These are phyloP conservation scores for Pseudogymnoascus sp. DNA, from an alignment of 2,329 filamentous ascomycete genomes.

Conservation along the genomic window DNA sequence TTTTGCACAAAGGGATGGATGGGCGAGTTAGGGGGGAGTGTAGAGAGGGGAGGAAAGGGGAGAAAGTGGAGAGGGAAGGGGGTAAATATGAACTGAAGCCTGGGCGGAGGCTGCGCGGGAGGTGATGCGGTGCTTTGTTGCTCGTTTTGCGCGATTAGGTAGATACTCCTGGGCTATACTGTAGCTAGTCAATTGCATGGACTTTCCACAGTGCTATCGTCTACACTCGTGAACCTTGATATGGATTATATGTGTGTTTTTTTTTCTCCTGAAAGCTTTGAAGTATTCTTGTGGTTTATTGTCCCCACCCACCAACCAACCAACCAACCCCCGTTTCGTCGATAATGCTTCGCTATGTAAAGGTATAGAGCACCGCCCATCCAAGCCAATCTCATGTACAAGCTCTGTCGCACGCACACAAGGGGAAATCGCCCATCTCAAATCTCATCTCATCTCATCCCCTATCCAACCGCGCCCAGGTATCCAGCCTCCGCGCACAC, in stretches of 20 bases:
- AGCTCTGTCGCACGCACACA: not conserved
- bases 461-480: not conserved
- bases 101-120: not conserved
- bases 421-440: not conserved
- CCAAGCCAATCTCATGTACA: not conserved
- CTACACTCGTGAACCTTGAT: not conserved
- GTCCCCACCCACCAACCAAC: not conserved
- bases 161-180: not conserved
- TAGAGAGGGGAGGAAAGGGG: too few species aligned
- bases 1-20: not conserved
- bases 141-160: slow-evolving; percentile 8
- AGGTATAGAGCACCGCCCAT: not conserved
- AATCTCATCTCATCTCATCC: not conserved
- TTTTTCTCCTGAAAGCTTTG: not conserved
- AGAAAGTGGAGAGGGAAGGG: not conserved
- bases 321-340: not conserved
- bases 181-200: slow-evolving; percentile 4
- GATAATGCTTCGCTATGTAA: not conserved
- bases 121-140: not conserved
- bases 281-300: not conserved
- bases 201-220: not conserved
- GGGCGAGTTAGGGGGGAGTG: not conserved
- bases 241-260: not conserved
- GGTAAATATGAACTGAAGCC: not conserved
- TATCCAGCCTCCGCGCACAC: not conserved